A percentile compares a stretch with the other conserved stretches of the same genome.
These are phyloP conservation scores for Austroboletus eburneus DNA, from an alignment of 768 basidiomycete genomes.

Conservation along the genomic window DNA sequence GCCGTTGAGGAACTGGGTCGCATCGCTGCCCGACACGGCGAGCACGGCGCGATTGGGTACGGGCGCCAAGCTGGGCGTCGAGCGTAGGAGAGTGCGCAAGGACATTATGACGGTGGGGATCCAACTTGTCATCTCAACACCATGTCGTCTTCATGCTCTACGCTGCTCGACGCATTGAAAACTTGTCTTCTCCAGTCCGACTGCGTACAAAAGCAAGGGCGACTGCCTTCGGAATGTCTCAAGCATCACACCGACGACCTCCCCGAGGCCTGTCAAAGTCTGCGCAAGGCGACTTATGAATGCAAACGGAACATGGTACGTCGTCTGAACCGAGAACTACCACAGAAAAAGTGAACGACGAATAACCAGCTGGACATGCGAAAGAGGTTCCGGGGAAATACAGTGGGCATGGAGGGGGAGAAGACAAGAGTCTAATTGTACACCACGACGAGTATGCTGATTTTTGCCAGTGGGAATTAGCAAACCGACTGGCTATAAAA, in stretches of 20 bases:
- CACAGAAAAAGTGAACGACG: background rate
- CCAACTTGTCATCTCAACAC: conserved; percentile 5
- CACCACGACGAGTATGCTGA: too few relatives aligned
- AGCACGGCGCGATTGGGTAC: conserved; percentile 65
- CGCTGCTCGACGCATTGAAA: conserved; percentile 72
- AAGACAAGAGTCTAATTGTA: conserved; percentile 3
- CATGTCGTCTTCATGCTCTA: conserved; percentile 82
- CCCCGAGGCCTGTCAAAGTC: conserved; percentile 73
- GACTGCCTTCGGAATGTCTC: conserved; percentile 83
- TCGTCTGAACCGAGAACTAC: background rate
- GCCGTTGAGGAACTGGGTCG: conserved; percentile 79
- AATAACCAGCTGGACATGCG: conserved; percentile 70
- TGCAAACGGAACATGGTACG: conserved; percentile 89
- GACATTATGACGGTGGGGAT: conserved; percentile 17
- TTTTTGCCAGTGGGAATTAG: too few relatives aligned
- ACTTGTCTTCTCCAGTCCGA: conserved; percentile 82
- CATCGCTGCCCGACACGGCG: conserved; percentile 76
- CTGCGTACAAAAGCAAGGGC: conserved; percentile 76
- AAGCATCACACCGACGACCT: conserved; percentile 69
- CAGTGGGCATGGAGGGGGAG: conserved; percentile 44
- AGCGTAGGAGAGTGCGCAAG: conserved; percentile 43
- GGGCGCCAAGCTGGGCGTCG: conserved; percentile 52
- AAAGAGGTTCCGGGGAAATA: conserved; percentile 76
- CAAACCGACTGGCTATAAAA: too few relatives aligned
- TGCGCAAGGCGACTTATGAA: conserved; percentile 81